phyloP scores from a whole-genome alignment of 2,329 filamentous ascomycete genomes.

The Dactylellina sp. region DNA sequence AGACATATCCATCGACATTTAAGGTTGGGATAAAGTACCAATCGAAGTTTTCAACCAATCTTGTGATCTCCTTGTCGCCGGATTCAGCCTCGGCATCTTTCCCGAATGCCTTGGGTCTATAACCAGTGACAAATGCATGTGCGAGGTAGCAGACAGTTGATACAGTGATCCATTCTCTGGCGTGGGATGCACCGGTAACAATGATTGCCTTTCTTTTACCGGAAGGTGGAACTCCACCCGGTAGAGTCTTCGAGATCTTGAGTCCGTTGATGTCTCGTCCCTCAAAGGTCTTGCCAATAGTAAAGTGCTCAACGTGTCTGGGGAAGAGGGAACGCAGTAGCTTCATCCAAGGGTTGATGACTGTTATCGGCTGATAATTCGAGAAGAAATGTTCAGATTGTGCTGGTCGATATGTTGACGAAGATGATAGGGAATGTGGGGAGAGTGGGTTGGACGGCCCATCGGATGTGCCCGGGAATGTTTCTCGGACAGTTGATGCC shows the following conservation, averaged over 20 bases:
- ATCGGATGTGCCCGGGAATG: constrained; percentile 71
- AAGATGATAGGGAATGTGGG: constrained; percentile 56
- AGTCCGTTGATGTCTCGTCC: constrained; percentile 86
- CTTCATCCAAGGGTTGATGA: constrained; percentile 90
- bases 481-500: constrained; percentile 79
- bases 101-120: constrained; percentile 74
- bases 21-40: constrained; percentile 87
- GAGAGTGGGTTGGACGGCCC: constrained; percentile 58
- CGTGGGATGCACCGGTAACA: constrained; percentile 87
- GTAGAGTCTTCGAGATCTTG: constrained; percentile 67
- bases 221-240: constrained; percentile 65
- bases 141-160: constrained; percentile 91
- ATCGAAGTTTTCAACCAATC: constrained; percentile 84
- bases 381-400: constrained; percentile 78
- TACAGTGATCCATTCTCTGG: constrained; percentile 94
- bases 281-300: constrained; percentile 86
- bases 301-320: constrained; percentile 78
- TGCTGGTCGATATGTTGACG: constrained; percentile 60
- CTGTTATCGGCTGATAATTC: constrained; percentile 88
- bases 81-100: constrained; percentile 51
- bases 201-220: constrained; percentile 75
- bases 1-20: constrained; percentile 94
- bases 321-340: constrained; percentile 91
- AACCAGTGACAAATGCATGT: constrained; percentile 85
- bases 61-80: constrained; percentile 70